phyloP scores from a whole-genome alignment of 352 stramenopile genomes.

The Sclerospora graminicola region DNA sequence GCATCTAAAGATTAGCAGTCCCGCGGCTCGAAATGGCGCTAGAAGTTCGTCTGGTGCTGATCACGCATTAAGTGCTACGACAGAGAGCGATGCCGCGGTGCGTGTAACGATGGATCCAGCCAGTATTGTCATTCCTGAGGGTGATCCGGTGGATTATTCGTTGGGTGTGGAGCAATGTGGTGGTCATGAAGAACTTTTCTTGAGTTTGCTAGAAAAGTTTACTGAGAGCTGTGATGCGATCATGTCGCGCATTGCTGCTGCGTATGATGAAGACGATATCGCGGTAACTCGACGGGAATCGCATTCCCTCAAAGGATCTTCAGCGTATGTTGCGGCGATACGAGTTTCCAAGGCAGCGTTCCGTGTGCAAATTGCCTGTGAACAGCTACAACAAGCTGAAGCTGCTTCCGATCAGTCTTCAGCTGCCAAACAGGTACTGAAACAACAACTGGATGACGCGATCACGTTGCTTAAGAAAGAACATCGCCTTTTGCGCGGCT shows the following conservation, averaged over 20 bases:
- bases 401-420: constrained; percentile 5
- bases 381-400: constrained; percentile 44
- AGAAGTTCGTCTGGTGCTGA: constrained; percentile 12
- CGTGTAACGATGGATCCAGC: constrained; percentile 16
- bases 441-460: constrained; percentile 20
- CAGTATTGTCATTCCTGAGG: constrained; percentile 58
- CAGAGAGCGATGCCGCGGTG: constrained; percentile 16
- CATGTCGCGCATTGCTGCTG: constrained; percentile 43
- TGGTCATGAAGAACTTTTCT: constrained; percentile 64
- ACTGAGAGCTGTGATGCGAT: constrained; percentile 40
- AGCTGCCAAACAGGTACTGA: background rate
- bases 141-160: constrained; percentile 72
- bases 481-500: constrained; percentile 49
- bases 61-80: constrained; percentile 15
- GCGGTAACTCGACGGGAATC: constrained; percentile 45
- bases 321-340: constrained; percentile 65
- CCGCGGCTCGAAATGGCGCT: constrained; percentile 7
- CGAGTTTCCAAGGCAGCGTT: constrained; percentile 74
- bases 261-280: constrained; percentile 38
- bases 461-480: constrained; percentile 46
- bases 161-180: constrained; percentile 72
- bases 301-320: constrained; percentile 75
- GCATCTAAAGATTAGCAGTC: constrained; percentile 27
- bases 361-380: constrained; percentile 65
- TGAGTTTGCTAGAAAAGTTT: constrained; percentile 77